phyloP scores from a whole-genome alignment of 768 basidiomycete genomes.

The Trametes cinnabarina region DNA sequence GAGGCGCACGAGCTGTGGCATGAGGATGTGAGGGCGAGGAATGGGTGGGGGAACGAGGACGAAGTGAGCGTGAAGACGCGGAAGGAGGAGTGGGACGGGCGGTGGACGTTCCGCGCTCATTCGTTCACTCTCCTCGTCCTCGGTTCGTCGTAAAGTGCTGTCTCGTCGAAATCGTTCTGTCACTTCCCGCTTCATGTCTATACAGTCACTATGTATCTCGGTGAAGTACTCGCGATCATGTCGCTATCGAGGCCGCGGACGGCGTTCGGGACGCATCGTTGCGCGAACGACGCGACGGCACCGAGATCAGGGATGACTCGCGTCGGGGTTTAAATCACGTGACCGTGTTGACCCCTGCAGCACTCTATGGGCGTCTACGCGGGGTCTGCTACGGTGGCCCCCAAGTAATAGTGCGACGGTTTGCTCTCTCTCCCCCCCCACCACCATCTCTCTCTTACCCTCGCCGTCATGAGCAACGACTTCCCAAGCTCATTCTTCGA shows the following conservation, averaged over 20 bases:
- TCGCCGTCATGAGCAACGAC: neutral
- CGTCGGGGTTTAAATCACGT: too few relatives aligned
- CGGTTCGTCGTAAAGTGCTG: neutral
- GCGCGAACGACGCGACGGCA: too few relatives aligned
- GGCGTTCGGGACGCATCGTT: too few relatives aligned
- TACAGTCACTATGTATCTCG: too few relatives aligned
- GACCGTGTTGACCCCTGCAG: neutral
- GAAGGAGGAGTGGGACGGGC: slow-evolving; percentile 34
- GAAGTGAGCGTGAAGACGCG: slow-evolving; percentile 40
- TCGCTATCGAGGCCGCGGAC: too few relatives aligned
- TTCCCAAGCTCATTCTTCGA: neutral
- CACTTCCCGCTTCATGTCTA: too few relatives aligned
- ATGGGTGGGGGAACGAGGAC: slow-evolving; percentile 38
- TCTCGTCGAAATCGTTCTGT: too few relatives aligned
- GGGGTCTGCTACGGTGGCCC: neutral
- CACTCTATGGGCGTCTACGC: neutral
- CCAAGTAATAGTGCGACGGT: too few relatives aligned
- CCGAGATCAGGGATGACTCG: too few relatives aligned
- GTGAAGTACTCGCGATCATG: too few relatives aligned
- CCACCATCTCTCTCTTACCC: neutral
- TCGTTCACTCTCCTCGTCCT: slow-evolving; percentile 38
- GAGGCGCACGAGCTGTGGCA: slow-evolving; percentile 54
- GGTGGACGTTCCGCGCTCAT: slow-evolving; percentile 42
- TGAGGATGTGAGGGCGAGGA: slow-evolving; percentile 41
- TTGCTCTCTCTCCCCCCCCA: neutral